Conservation (phyloP, 345 rosid species). For the Sonneratia alba region DNA sequence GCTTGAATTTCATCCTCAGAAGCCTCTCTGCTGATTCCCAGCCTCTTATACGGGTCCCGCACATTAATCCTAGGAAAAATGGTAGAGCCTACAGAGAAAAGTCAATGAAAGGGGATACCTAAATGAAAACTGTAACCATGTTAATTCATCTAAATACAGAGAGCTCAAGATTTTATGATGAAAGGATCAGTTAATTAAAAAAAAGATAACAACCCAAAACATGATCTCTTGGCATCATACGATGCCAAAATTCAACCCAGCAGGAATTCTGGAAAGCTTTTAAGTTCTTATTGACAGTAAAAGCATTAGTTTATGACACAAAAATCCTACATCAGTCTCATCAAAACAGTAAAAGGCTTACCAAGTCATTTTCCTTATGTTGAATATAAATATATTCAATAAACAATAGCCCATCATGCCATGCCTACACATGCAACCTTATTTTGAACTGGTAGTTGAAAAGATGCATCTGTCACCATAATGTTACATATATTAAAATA, state of each 20-base stretch:
- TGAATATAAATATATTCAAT: neutral
- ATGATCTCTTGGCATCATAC: neutral
- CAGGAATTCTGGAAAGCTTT: neutral
- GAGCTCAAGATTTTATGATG: neutral
- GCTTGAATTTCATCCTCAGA: conserved; percentile 91
- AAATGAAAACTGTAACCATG: neutral
- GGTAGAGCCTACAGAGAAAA: conserved; percentile 31
- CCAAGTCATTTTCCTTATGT: neutral
- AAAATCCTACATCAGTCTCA: neutral
- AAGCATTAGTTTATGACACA: neutral
- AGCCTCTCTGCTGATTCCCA: conserved; percentile 91
- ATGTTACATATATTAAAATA: too few relatives aligned
- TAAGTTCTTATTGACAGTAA: neutral
- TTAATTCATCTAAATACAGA: neutral
- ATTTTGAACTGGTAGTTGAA: too few relatives aligned
- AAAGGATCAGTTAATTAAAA: neutral
- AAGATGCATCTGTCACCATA: too few relatives aligned
- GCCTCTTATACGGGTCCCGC: conserved; percentile 76
- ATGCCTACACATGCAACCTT: neutral
- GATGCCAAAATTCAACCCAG: neutral
- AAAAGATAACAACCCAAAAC: neutral
- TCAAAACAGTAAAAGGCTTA: neutral
- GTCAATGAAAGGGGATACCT: neutral
- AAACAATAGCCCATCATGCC: neutral
- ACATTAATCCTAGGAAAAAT: conserved; percentile 78